Percentiles rank a stretch among this genome's conserved stretches.
These are phyloP conservation scores for Trifolium dubium DNA, from an alignment of 306 rosid species.

Conservation along the genomic window DNA sequence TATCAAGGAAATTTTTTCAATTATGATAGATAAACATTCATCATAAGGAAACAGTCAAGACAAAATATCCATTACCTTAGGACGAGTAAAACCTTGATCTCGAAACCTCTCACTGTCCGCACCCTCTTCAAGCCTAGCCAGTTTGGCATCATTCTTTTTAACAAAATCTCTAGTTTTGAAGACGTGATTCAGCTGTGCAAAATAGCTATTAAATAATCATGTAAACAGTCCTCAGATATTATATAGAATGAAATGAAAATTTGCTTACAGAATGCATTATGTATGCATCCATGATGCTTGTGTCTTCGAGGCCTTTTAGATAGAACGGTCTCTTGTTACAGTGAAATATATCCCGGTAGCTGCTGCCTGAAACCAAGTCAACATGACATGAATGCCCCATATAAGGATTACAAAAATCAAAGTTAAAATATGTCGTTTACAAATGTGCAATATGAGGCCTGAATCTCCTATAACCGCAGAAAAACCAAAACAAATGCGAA, in stretches of 20 bases:
- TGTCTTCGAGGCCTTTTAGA: conserved; percentile 72
- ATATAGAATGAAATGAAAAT: conserved; percentile 37
- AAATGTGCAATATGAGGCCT: conserved; percentile 15
- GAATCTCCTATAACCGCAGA: conserved; percentile 4
- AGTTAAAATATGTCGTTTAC: conserved; percentile 1
- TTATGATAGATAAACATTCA: conserved; percentile 2
- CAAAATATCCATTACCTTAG: conserved; percentile 71
- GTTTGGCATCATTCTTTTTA: conserved; percentile 70
- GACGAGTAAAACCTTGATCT: conserved; percentile 96
- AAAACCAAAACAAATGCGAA: no score
- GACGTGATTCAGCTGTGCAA: conserved; percentile 85
- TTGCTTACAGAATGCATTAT: conserved; percentile 78
- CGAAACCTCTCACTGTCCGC: conserved; percentile 59
- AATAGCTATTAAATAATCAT: conserved; percentile 35
- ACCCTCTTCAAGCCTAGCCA: conserved; percentile 57
- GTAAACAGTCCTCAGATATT: conserved; percentile 5
- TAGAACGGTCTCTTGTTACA: conserved; percentile 92
- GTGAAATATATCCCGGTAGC: conserved; percentile 75
- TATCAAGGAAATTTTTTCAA: conserved; percentile 14
- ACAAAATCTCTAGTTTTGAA: conserved; percentile 76
- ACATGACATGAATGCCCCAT: conserved; percentile 32
- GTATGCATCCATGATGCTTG: conserved; percentile 78
- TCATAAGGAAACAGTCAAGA: conserved; percentile 24
- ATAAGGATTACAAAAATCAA: conserved; percentile 20
- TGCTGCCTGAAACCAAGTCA: conserved; percentile 65